phyloP scores from a whole-genome alignment of 768 basidiomycete species.

The Leccinum barrowsii region DNA sequence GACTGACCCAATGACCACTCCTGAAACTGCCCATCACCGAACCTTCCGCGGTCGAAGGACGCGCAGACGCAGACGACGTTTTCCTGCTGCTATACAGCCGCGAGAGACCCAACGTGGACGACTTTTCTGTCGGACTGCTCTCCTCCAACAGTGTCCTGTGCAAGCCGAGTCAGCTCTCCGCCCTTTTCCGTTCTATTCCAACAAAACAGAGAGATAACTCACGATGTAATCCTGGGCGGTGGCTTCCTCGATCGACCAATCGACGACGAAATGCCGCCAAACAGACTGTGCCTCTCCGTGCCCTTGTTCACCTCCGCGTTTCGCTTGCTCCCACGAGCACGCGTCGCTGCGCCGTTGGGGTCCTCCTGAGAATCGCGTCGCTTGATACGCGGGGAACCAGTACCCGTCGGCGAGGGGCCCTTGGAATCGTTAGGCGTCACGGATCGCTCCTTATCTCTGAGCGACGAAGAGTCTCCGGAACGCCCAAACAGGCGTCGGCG shows the following conservation, averaged over 20 bases:
- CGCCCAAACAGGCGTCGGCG: slow-evolving; percentile 63
- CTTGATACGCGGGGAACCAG: slow-evolving; percentile 17
- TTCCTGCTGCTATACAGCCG: slow-evolving; percentile 46
- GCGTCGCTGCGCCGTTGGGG: slow-evolving; percentile 25
- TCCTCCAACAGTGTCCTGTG: slow-evolving; percentile 32
- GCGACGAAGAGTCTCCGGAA: slow-evolving; percentile 37
- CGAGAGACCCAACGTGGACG: slow-evolving; percentile 46
- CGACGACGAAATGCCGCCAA: slow-evolving; percentile 60
- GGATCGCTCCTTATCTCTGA: slow-evolving; percentile 35
- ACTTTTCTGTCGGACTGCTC: slow-evolving; percentile 40
- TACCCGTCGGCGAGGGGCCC: slow-evolving; percentile 22
- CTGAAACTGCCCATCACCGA: slow-evolving; percentile 22
- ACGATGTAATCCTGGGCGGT: slow-evolving; percentile 68
- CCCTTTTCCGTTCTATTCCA: neutral
- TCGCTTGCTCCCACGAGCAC: slow-evolving; percentile 44
- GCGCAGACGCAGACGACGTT: slow-evolving; percentile 36
- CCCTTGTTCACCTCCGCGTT: slow-evolving; percentile 44
- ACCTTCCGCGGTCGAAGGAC: slow-evolving; percentile 42
- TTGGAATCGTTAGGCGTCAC: slow-evolving; percentile 28
- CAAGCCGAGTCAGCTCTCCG: neutral
- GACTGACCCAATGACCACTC: slow-evolving; percentile 20
- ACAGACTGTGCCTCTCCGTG: slow-evolving; percentile 74
- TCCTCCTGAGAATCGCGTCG: slow-evolving; percentile 28
- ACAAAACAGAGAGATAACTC: slow-evolving; percentile 29
- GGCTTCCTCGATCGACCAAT: slow-evolving; percentile 76